Evolutionary conservation across 1,284 basidiomycete species (phyloP), one percentile per base, ranked within the genome.

Genomic region (Ceraceosorus bombacis): DNA sequence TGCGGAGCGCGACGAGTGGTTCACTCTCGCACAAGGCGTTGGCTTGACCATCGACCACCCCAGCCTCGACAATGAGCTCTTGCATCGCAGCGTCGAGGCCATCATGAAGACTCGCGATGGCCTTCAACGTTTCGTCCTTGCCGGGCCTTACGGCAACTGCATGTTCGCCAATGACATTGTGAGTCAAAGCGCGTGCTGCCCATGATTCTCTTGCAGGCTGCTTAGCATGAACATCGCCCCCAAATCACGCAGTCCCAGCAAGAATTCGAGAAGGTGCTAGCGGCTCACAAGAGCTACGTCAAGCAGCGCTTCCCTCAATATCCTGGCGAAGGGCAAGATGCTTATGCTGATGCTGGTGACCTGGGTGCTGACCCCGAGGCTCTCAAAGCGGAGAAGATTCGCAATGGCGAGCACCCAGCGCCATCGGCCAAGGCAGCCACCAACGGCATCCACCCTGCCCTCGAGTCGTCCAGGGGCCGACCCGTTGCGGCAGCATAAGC

Each of bases 101-200:
- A 81, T 81, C 76, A 76, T 71, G 69, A 79, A 80, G 69, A 80
- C 79, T 12, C 79, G 80, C 64, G 79, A 80, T 63, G 78, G 79
- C 65, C 78, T 78, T 67, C 80, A 80, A 71, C 72, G 80, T 60
- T 80, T 81, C 68, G 80, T 78, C 12, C 75, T 80, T 9, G 78
- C 80, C 60, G 72, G 78, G 61, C 77, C 78, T 17, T 73, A 80
- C 54, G 80, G 80, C 58, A 77, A 78, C 62, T 80, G 78, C 62
- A 59, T 74, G 53, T 81, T 81, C 69, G 73, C 80, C 72, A 81
- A 81, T 73, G 80, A 80, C 68, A 77, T 79, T 46, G 58, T 58
- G 50, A 52, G 50, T 57, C 7, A 7, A 37, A 9, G 13, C 46
- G 27, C 27, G 27, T 27, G 2, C 27, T 27, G 27, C 27, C 27